These are phyloP conservation scores for Maudiozyma barnettii DNA, from an alignment of 805 yeast species.

Conservation along the genomic window DNA sequence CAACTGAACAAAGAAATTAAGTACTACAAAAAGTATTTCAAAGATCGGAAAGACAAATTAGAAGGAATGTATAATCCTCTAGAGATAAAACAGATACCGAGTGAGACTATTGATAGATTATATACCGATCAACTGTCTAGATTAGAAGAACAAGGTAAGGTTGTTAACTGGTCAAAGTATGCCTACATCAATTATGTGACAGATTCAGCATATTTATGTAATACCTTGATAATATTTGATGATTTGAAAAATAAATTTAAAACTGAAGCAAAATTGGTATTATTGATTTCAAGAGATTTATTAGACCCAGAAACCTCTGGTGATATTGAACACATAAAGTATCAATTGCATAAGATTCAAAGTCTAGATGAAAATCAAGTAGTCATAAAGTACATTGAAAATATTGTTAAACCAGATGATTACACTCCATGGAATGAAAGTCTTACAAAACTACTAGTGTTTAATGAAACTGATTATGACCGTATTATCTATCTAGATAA, in stretches of 20 bases:
- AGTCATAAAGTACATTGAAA: slow-evolving; percentile 18
- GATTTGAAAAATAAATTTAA: slow-evolving; percentile 30
- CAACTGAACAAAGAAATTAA: slow-evolving; percentile 25
- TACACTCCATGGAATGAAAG: slow-evolving; percentile 40
- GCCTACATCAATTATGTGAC: slow-evolving; percentile 62
- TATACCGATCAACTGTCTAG: slow-evolving; percentile 9
- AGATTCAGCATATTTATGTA: slow-evolving; percentile 39
- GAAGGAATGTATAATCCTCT: slow-evolving; percentile 21
- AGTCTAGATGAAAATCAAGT: slow-evolving; percentile 17
- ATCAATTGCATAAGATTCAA: slow-evolving; percentile 5
- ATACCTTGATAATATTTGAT: slow-evolving; percentile 41
- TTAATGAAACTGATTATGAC: slow-evolving; percentile 40
- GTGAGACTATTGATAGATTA: slow-evolving; percentile 17
- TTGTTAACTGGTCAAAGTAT: slow-evolving; percentile 34
- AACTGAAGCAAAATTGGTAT: slow-evolving; percentile 38
- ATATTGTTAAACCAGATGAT: slow-evolving; percentile 17
- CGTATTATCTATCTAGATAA: slow-evolving; percentile 50
- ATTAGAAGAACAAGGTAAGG: slow-evolving; percentile 7
- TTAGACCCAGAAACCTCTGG: slow-evolving; percentile 14
- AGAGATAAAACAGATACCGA: slow-evolving; percentile 25
- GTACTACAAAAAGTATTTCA: slow-evolving; percentile 22
- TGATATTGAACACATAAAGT: slow-evolving; percentile 6
- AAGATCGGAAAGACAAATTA: slow-evolving; percentile 18
- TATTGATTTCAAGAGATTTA: slow-evolving; percentile 32
- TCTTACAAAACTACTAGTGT: slow-evolving; percentile 47